A percentile compares a stretch with the other conserved stretches of the same genome.
Conservation (phyloP, 495 filamentous ascomycete genomes). For the Aspergillus homomorphus region DNA sequence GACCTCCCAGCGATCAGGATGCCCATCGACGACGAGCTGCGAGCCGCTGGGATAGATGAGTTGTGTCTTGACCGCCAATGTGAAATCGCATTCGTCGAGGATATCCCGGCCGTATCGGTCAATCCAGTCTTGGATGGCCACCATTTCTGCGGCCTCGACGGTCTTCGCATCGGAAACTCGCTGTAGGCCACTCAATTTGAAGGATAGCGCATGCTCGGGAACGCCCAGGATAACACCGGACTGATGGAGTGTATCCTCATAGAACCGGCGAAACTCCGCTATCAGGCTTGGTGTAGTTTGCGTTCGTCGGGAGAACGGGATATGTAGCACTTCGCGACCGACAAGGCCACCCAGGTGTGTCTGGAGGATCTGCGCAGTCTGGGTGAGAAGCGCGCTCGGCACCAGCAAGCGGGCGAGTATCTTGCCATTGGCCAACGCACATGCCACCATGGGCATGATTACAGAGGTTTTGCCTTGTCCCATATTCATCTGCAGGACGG, state of each 20-base stretch:
- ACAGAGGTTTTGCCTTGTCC: slow-evolving; percentile 71
- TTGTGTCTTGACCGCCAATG: slow-evolving; percentile 55
- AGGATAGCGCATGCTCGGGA: slow-evolving; percentile 69
- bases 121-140: slow-evolving; percentile 39
- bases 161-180: slow-evolving; percentile 24
- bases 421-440: slow-evolving; percentile 49
- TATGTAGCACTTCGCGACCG: slow-evolving; percentile 52
- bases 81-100: slow-evolving; percentile 64
- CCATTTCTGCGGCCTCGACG: slow-evolving; percentile 16
- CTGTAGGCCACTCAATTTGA: slow-evolving; percentile 64
- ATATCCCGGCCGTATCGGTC: slow-evolving; percentile 48
- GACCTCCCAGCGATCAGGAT: slow-evolving; percentile 57
- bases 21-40: slow-evolving; percentile 52
- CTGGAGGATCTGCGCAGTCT: slow-evolving; percentile 58
- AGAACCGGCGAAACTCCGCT: slow-evolving; percentile 25
- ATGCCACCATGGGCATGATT: slow-evolving; percentile 63
- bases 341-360: slow-evolving; percentile 58
- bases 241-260: slow-evolving; percentile 40
- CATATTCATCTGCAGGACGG: slow-evolving; percentile 71
- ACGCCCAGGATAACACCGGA: slow-evolving; percentile 58
- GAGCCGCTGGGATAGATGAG: slow-evolving; percentile 66
- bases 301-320: slow-evolving; percentile 60
- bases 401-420: slow-evolving; percentile 59
- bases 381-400: slow-evolving; percentile 56
- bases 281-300: slow-evolving; percentile 12